Percentiles rank a stretch among this genome's conserved stretches.
phyloP scores from a whole-genome alignment of 1,139 yeast genomes.

The Magnusiomyces magnusii region DNA sequence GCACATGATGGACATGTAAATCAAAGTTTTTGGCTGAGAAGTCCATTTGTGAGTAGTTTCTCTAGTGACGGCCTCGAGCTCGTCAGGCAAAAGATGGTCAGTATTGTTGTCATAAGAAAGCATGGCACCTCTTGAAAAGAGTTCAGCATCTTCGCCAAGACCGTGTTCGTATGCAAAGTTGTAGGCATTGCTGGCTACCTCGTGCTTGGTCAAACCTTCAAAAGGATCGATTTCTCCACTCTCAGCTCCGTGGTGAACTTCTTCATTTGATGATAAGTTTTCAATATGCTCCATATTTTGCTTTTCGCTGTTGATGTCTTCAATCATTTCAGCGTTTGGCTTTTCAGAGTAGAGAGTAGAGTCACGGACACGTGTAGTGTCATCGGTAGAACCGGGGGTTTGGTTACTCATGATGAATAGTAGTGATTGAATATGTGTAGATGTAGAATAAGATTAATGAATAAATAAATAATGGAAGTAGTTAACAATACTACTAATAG shows the following conservation, averaged over 20 bases:
- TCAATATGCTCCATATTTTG: neutral
- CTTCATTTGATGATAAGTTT: neutral
- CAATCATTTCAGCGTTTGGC: neutral
- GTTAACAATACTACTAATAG: no score
- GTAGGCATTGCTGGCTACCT: slow-evolving; percentile 65
- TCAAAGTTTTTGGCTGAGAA: slow-evolving; percentile 47
- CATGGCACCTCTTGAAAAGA: slow-evolving; percentile 69
- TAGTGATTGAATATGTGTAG: no score
- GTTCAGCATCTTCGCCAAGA: slow-evolving; percentile 47
- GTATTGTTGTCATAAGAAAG: slow-evolving; percentile 59
- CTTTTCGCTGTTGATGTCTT: neutral
- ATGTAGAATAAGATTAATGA: no score
- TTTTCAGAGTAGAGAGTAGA: neutral
- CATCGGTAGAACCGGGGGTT: neutral
- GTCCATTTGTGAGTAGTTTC: slow-evolving; percentile 59
- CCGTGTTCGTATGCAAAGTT: slow-evolving; percentile 55
- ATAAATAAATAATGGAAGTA: no score
- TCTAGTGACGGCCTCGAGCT: slow-evolving; percentile 44
- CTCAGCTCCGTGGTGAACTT: neutral
- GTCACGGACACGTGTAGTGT: neutral
- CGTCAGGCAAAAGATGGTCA: slow-evolving; percentile 55
- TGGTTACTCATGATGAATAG: neutral
- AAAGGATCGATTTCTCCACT: slow-evolving; percentile 41
- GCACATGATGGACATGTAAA: slow-evolving; percentile 61
- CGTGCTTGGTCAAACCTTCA: slow-evolving; percentile 53